phyloP scores from a whole-genome alignment of 306 rosid species.

The Rosa rugosa region DNA sequence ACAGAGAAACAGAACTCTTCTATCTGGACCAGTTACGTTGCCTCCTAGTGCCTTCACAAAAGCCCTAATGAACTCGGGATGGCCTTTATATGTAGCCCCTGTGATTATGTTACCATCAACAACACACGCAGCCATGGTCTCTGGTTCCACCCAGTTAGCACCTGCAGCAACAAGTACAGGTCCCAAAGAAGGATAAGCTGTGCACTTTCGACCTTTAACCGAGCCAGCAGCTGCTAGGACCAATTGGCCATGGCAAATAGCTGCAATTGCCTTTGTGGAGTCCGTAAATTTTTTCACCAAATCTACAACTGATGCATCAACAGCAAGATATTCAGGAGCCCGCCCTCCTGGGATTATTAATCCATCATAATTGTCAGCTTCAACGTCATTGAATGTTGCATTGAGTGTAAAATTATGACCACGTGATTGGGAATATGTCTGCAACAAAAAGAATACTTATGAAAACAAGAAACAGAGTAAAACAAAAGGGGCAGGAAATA shows the following conservation, averaged over 20 bases:
- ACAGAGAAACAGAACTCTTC: conserved; percentile 73
- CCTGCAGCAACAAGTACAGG: conserved; percentile 72
- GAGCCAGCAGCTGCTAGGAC: conserved; percentile 82
- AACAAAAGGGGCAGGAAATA: neutral
- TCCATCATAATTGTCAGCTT: conserved; percentile 63
- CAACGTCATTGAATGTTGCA: conserved; percentile 76
- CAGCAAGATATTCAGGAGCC: conserved; percentile 89
- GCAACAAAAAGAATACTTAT: conserved; percentile 25
- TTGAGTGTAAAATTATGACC: conserved; percentile 86
- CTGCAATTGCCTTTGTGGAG: conserved; percentile 61
- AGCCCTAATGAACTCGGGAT: conserved; percentile 53
- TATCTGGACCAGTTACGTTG: conserved; percentile 53
- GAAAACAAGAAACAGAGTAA: neutral
- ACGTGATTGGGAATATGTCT: conserved; percentile 62
- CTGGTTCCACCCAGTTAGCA: conserved; percentile 87
- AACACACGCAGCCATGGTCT: conserved; percentile 45
- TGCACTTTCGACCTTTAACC: conserved; percentile 66
- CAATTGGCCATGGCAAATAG: conserved; percentile 79
- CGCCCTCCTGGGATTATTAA: conserved; percentile 84
- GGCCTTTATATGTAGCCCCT: conserved; percentile 51
- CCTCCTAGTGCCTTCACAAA: conserved; percentile 85
- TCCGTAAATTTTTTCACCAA: conserved; percentile 51
- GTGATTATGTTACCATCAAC: conserved; percentile 76
- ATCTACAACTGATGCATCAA: conserved; percentile 44
- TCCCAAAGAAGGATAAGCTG: conserved; percentile 49